Conservation (phyloP, 2,329 filamentous ascomycete species). For the Aschersonia sp. region DNA sequence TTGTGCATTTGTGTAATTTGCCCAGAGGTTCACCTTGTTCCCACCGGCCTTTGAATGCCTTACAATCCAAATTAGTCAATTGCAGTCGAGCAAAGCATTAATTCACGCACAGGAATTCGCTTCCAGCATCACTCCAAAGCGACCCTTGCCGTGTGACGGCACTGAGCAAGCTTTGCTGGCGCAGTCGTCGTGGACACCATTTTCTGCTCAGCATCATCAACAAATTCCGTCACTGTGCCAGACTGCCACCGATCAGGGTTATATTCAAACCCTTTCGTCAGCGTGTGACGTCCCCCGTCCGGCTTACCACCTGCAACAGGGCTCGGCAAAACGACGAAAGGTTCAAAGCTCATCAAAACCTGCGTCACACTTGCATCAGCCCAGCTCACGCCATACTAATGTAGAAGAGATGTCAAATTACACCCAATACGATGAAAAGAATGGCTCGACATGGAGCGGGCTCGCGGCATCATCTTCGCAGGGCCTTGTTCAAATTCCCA, state of each 20-base stretch:
- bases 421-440: slow-evolving; percentile 6
- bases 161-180: not conserved
- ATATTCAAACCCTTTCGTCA: too few species aligned
- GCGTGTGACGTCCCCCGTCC: too few species aligned
- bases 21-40: not conserved
- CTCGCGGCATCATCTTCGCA: slow-evolving; percentile 5
- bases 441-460: slow-evolving; percentile 6
- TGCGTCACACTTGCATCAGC: slow-evolving; percentile 14
- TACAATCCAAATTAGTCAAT: not conserved
- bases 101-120: not conserved
- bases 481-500: slow-evolving; percentile 12
- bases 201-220: too few species aligned
- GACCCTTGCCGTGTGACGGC: not conserved
- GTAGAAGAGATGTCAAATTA: not conserved
- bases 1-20: too few species aligned
- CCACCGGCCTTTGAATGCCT: not conserved
- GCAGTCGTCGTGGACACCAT: not conserved
- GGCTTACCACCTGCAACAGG: slow-evolving; percentile 5
- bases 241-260: too few species aligned
- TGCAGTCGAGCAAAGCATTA: not conserved
- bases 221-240: too few species aligned
- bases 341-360: slow-evolving; percentile 11
- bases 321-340: slow-evolving; percentile 17
- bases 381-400: slow-evolving; percentile 1
- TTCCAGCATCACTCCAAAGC: not conserved